Conservation (phyloP, 768 basidiomycete genomes). For the Termitomyces eurrhizus region DNA sequence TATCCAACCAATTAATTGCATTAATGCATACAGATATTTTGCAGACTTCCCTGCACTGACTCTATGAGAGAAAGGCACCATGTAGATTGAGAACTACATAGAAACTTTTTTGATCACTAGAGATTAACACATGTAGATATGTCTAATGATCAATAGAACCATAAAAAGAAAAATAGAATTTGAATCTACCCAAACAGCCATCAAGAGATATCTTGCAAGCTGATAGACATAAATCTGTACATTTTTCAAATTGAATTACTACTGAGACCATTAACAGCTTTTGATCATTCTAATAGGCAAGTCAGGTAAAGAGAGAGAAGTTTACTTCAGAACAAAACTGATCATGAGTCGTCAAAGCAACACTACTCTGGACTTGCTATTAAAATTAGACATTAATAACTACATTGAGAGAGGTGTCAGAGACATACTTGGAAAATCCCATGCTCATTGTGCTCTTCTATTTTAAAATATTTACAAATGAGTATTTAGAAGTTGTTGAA, state of each 20-base stretch:
- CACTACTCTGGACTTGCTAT: constrained; percentile 50
- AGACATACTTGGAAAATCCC: constrained; percentile 57
- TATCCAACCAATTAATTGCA: too few relatives aligned
- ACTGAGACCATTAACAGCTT: constrained; percentile 45
- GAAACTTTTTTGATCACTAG: too few relatives aligned
- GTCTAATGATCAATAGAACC: too few relatives aligned
- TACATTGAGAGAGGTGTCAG: background rate
- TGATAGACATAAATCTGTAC: constrained; percentile 27
- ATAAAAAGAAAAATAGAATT: too few relatives aligned
- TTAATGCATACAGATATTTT: too few relatives aligned
- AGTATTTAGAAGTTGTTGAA: constrained; percentile 43
- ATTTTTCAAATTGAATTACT: constrained; percentile 38
- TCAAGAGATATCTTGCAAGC: too few relatives aligned
- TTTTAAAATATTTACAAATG: constrained; percentile 48
- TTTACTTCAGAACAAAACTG: too few relatives aligned
- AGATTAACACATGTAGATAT: too few relatives aligned
- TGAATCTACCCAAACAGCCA: too few relatives aligned
- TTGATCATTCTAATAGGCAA: constrained; percentile 38
- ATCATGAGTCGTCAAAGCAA: constrained; percentile 48
- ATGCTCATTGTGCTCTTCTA: constrained; percentile 52
- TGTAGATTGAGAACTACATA: too few relatives aligned
- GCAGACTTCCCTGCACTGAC: too few relatives aligned
- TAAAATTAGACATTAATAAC: background rate
- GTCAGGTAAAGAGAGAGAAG: background rate
- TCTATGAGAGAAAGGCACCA: too few relatives aligned